Base-by-base conservation (phyloP, 1,139 yeast species). In the Pichia terricola region DNA sequence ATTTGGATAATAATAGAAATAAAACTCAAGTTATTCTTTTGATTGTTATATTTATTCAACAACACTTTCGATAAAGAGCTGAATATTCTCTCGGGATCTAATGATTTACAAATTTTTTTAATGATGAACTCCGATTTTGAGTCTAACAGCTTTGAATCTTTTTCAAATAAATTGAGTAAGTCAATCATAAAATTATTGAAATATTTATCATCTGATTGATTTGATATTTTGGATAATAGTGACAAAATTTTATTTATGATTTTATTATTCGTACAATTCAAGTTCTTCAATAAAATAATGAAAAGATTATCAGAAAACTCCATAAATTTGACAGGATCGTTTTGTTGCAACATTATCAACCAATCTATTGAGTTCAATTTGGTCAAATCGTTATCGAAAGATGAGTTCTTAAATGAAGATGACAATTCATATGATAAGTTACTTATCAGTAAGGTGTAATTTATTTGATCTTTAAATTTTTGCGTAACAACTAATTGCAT, bases 321-420 rank as follows among this genome's bases (percentile, higher is more conserved):
- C 53, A 75, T 70, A 55, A 77, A 75, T 55, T 75, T 72, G 28
- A 73, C 65, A 0, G 94, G 86, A 38, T 82, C 82, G 53, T 80
- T 80, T 33, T 79, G 73, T 57, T 89, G 94, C 39, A 94, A 69
- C 72, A 87, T 79, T 28, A 81, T 80, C 34, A 94, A 69, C 98
- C 98, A 94, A 53, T 89, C 96, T 39, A 94, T 67, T 25, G 94
- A 84, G 0, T 94, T 88, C 25, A 88, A 73, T 51, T 94, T 70
- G 0, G 96, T 85, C 34, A 81, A 77, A 51, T 87, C 95, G 26
- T 16, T 28, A 22, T 4, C 27, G 16, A 30, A 30, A 54, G 86
- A 81, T 35, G 81, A 77, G 50, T 88, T 95, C 53, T 86, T 82
- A 11, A 11, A 16, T 22, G 4, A 6, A 7, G 45, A 81, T 47